These are phyloP conservation scores for Exobasidium rhododendri DNA, from an alignment of 1,284 basidiomycete genomes.

Conservation along the genomic window DNA sequence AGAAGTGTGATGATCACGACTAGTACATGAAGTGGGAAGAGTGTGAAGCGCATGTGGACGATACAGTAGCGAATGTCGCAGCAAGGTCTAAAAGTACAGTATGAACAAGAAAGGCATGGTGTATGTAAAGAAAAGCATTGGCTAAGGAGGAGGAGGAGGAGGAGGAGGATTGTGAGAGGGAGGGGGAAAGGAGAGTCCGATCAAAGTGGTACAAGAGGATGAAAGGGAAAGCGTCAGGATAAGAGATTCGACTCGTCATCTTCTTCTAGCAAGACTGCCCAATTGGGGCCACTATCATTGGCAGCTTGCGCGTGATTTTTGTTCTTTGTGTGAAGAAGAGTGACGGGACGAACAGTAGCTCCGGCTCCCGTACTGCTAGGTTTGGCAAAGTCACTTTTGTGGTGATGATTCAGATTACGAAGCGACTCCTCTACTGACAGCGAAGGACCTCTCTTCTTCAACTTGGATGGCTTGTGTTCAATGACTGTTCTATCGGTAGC, in stretches of 20 bases:
- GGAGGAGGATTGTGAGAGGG: no score
- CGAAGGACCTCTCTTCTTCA: slow-evolving; percentile 7
- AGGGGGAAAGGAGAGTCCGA: slow-evolving; percentile 3
- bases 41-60: not conserved
- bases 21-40: not conserved
- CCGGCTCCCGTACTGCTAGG: slow-evolving; percentile 3
- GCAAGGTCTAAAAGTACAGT: slow-evolving; percentile 2
- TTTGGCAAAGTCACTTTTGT: not conserved
- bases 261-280: slow-evolving; percentile 16
- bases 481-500: slow-evolving; percentile 3
- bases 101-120: not conserved
- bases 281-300: slow-evolving; percentile 16
- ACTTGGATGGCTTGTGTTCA: not conserved
- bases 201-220: no score
- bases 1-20: no score
- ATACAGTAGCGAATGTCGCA: not conserved
- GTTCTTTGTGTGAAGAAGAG: not conserved
- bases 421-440: not conserved
- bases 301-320: not conserved
- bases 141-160: no score
- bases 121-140: not conserved
- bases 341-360: slow-evolving; percentile 4
- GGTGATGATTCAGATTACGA: not conserved
- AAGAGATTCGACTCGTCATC: slow-evolving; percentile 10
- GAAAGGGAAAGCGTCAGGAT: not conserved